Evolutionary conservation across 352 stramenopile genomes (phyloP).

Genomic region (Phytophthora crassamura): DNA sequence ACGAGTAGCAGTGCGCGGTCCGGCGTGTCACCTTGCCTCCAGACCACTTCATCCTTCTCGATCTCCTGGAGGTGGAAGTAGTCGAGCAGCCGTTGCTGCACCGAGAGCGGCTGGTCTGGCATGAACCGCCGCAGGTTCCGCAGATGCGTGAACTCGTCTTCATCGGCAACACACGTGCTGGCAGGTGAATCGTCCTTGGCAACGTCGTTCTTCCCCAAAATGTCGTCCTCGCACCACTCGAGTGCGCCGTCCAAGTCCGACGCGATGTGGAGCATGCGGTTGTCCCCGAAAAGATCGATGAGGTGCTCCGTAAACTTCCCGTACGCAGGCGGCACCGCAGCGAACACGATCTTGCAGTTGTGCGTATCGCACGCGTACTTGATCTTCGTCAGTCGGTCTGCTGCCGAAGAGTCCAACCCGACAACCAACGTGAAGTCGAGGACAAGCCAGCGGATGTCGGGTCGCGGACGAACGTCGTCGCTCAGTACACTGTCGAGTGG

Average conservation of each 20-base stretch:
- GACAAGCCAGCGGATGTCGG: constrained; percentile 70
- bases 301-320: constrained; percentile 67
- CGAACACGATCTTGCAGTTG: constrained; percentile 73
- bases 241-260: constrained; percentile 70
- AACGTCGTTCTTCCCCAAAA: constrained; percentile 48
- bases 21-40: constrained; percentile 67
- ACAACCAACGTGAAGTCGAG: constrained; percentile 94
- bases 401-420: constrained; percentile 89
- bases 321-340: constrained; percentile 67
- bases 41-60: constrained; percentile 66
- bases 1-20: constrained; percentile 69
- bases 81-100: constrained; percentile 71
- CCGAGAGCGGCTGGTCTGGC: constrained; percentile 65
- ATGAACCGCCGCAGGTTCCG: constrained; percentile 68
- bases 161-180: constrained; percentile 30
- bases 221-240: constrained; percentile 76
- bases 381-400: constrained; percentile 80
- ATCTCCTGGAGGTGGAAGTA: constrained; percentile 77
- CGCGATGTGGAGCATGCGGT: constrained; percentile 59
- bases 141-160: constrained; percentile 68
- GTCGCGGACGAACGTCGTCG: constrained; percentile 24
- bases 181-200: constrained; percentile 25
- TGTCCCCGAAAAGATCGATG: constrained; percentile 58
- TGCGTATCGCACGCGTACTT: constrained; percentile 79
- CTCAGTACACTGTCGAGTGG: constrained; percentile 29